Evolutionary conservation across 2,329 filamentous ascomycete species (phyloP), one percentile per base, ranked within the genome.

Genomic region (Fusarium staphyleae): DNA sequence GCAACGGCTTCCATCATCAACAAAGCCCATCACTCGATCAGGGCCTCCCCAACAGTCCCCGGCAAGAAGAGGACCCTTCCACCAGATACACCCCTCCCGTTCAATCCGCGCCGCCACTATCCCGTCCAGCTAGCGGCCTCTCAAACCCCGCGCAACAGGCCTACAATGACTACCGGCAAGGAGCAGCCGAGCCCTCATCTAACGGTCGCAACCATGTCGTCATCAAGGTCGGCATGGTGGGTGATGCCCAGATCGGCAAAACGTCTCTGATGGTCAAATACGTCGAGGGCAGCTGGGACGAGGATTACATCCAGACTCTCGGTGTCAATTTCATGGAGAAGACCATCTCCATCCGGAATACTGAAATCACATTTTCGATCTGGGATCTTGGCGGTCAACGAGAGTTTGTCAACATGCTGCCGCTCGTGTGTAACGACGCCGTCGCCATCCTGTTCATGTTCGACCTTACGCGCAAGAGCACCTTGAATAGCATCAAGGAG

Each of bases 271-370:
- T 99, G 95, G 95, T 99, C 70, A 99, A 99, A 75, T 99, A 99
- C 71, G 95, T 99, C 49, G 95, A 99, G 77, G 95, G 95, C 55
- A 97, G 93, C 76, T 99, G 95, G 92, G 95, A 99, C 74, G 95
- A 99, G 77, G 95, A 99, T 74, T 99, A 99, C 75, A 99, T 99
- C 70, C 95, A 99, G 77, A 99, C 95, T 16, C 79, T 99, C 36
- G 95, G 95, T 65, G 95, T 99, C 76, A 99, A 99, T 76, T 99
- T 99, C 77, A 99, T 99, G 95, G 95, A 99, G 75, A 99, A 99
- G 83, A 99, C 95, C 29, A 99, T 99, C 72, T 96, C 91, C 59
- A 99, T 99, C 75, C 90, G 95, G 58, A 99, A 99, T 77, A 99
- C 95, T 13, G 95, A 99, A 77, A 99, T 99, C 74, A 99, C 95